phyloP scores from a whole-genome alignment of 495 filamentous ascomycete genomes.

The Xylaria flabelliformis region DNA sequence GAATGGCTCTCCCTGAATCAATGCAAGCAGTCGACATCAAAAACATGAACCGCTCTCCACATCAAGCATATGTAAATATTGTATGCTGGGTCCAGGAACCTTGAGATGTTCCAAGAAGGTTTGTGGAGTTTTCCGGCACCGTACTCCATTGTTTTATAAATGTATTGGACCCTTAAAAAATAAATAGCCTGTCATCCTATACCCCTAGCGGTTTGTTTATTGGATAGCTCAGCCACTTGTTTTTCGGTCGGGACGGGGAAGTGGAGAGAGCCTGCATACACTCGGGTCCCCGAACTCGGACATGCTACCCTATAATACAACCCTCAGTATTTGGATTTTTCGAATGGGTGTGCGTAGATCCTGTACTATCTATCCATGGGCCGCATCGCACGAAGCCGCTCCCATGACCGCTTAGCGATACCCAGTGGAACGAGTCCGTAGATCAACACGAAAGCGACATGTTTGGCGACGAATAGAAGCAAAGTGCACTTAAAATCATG shows the following conservation, averaged over 20 bases:
- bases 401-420: conserved; percentile 8
- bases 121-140: conserved; percentile 3
- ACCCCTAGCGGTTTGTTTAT: not conserved
- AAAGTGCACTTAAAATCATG: conserved; percentile 5
- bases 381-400: conserved; percentile 10
- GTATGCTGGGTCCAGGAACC: conserved; percentile 18
- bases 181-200: not conserved
- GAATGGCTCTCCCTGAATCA: not conserved
- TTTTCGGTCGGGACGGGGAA: conserved; percentile 11
- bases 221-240: not conserved
- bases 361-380: conserved; percentile 3
- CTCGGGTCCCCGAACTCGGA: conserved; percentile 6
- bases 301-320: conserved; percentile 21
- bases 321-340: conserved; percentile 5
- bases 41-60: conserved; percentile 7
- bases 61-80: not conserved
- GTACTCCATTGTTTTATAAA: conserved; percentile 4
- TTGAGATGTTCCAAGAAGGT: not conserved
- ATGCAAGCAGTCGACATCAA: conserved; percentile 7
- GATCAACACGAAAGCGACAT: conserved; percentile 7
- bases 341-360: conserved; percentile 3
- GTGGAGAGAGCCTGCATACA: conserved; percentile 6
- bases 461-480: not conserved
- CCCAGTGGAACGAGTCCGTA: not conserved
- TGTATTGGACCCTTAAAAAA: not conserved